Evolutionary conservation across 2,329 filamentous ascomycete genomes (phyloP).

Genomic region (Colletotrichum ledebouriae): DNA sequence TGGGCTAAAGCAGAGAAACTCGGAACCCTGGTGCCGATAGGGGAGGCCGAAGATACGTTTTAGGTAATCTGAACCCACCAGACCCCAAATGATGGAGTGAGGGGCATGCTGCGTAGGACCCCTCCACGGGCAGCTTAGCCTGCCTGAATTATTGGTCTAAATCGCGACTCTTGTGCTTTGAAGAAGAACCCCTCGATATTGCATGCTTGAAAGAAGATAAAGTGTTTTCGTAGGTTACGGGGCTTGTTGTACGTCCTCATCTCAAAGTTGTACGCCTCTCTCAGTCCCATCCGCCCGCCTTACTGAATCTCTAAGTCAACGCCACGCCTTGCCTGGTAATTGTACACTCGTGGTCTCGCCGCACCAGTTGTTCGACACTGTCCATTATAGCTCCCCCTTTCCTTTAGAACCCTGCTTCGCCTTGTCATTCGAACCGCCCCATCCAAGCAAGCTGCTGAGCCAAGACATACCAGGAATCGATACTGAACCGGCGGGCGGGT

Average conservation of each 20-base stretch:
- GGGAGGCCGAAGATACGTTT: constrained; percentile 8
- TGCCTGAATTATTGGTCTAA: too few relatives aligned
- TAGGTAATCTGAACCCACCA: constrained; percentile 18
- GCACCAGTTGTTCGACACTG: too few relatives aligned
- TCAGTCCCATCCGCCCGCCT: neutral
- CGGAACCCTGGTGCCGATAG: constrained; percentile 31
- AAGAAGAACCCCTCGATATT: too few relatives aligned
- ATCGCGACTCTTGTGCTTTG: too few relatives aligned
- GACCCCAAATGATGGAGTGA: constrained; percentile 24
- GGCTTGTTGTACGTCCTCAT: too few relatives aligned
- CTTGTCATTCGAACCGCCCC: constrained; percentile 40
- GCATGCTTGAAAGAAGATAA: too few relatives aligned
- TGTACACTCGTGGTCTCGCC: constrained; percentile 3
- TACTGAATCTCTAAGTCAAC: constrained; percentile 6
- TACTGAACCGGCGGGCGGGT: constrained; percentile 59
- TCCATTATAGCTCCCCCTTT: constrained; percentile 27
- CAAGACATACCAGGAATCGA: constrained; percentile 56
- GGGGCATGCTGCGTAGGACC: constrained; percentile 18
- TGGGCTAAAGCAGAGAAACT: too few relatives aligned
- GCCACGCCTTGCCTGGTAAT: constrained; percentile 8
- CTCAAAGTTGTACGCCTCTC: too few relatives aligned
- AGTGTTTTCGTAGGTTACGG: too few relatives aligned
- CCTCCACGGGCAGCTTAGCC: neutral
- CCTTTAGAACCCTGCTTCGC: constrained; percentile 31
- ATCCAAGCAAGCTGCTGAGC: constrained; percentile 46